Evolutionary conservation across 768 basidiomycete species (phyloP), one percentile per base, ranked within the genome.

Genomic region (Pleurotus salmoneostramineus): DNA sequence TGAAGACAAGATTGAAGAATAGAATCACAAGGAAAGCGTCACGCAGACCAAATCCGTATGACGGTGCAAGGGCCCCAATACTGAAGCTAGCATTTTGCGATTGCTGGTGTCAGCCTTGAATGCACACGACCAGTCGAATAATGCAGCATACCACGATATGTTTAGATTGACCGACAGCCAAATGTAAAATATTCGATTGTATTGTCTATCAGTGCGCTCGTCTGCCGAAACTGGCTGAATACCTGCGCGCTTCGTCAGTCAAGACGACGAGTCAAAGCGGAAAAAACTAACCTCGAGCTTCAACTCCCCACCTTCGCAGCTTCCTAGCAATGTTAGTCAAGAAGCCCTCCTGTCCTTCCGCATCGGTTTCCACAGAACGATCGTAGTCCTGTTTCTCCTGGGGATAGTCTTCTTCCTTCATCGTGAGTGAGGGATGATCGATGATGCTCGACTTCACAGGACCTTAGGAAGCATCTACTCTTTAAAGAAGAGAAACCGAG

Each of bases 161-260:
- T 90, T 89, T 66, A 83, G 73, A 68, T 89, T 89, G 58, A 81
- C 77, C 0, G 88, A 83, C 65, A 91, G 85, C 85, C 85, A 91
- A 5, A 89, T 76, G 70, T 89, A 89, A 74, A 91, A 90, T 31
- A 88, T 77, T 62, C 89, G 89, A 69, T 73, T 81, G 64, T 81
- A 82, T 52, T 84, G 83, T 6, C 74, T 79, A 61, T 87, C 86
- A 6, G 72, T 82, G 37, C 87, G 79, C 56, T 83, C 76, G 46
- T 83, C 80, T 10, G 72, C 60, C 1, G 80, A 73, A 0, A 87
- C 83, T 6, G 88, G 88, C 31, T 77, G 67, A 37, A 83, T 82
- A 0, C 87, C 85, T 55, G 21, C 17, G 50, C 12, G 32, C 5
- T 36, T 12, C 14, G 6, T 17, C 40, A 42, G 40, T 42, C 10